A percentile compares a stretch with the other conserved stretches of the same genome.
Evolutionary conservation across 495 filamentous ascomycete genomes (phyloP).

Genomic region (Tetracladium setigerum): DNA sequence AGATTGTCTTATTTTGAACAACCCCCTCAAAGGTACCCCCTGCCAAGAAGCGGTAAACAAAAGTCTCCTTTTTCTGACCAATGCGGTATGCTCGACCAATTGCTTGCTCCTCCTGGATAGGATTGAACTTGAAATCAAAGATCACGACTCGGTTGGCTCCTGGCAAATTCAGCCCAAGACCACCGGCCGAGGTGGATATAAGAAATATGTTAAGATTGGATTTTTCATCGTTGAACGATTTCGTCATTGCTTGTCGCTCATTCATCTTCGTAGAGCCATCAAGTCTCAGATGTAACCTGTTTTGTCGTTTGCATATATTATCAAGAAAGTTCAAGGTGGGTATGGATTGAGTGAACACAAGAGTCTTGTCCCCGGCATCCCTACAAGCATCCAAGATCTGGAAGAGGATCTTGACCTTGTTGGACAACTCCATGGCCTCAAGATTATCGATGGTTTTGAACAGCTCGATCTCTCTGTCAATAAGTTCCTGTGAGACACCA

Average conservation of each 20-base stretch:
- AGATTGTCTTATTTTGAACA: conserved; percentile 62
- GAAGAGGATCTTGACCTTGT: conserved; percentile 58
- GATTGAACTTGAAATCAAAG: conserved; percentile 78
- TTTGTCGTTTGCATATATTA: conserved; percentile 34
- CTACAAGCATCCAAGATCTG: conserved; percentile 58
- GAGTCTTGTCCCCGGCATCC: conserved; percentile 56
- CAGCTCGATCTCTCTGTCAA: conserved; percentile 10
- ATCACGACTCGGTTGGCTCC: conserved; percentile 86
- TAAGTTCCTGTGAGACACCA: conserved; percentile 13
- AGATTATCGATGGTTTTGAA: conserved; percentile 27
- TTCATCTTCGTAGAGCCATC: conserved; percentile 53
- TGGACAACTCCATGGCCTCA: conserved; percentile 37
- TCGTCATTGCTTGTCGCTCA: conserved; percentile 51
- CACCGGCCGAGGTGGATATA: conserved; percentile 78
- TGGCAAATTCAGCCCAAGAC: conserved; percentile 72
- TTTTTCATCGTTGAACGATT: conserved; percentile 53
- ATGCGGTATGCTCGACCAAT: conserved; percentile 83
- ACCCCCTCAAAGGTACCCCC: conserved; percentile 75
- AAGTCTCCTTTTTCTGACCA: conserved; percentile 76
- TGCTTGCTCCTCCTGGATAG: conserved; percentile 78
- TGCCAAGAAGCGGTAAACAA: conserved; percentile 75
- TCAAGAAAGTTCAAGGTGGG: conserved; percentile 63
- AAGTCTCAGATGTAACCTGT: conserved; percentile 44
- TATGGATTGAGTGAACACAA: conserved; percentile 75
- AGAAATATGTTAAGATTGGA: conserved; percentile 48